Base-by-base conservation (phyloP, 169 alveolate genomes). In the Fabrea salina region DNA sequence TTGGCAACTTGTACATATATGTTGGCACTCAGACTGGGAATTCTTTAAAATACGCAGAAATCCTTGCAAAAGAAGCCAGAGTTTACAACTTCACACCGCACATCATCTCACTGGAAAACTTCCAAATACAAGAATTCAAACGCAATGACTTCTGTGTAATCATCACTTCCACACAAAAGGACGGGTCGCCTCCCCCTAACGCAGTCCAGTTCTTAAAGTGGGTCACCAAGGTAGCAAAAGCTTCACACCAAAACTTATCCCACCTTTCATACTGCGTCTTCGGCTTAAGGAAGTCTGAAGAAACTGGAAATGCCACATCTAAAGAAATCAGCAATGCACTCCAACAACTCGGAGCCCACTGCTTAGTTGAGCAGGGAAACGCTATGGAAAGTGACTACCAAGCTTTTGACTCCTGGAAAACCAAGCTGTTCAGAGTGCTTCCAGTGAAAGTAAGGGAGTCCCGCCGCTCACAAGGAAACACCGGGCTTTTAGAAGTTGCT, bases 21-120 rank as follows among this genome's bases (percentile, higher is more conserved):
- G 51, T 39, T 33, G 76, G 76, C n/a, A 19, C 76, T 37, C 76
- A 66, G 35, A 39, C 76, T n/a, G 76, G 76, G 35, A 30, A 41
- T 39, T 16, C 76, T 30, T 19, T 19, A 40, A 30, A 19, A n/a
- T 39, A 37, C 22, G 76, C 76, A 66, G 76, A 66, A 39, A 39
- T 39, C 27, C 32, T 66, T 22, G 76, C 76, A 30, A 25, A 66
- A 41, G 76, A 66, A 35, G 76, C 76, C 3, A 32, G 25, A 25
- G 22, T 37, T 16, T 39, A 66, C 30, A 16, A 66, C 19, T 66
- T 66, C 32, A 22, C 51, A 19, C 76, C 76, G 13, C 35, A 39
- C 30, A 35, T 66, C n/a, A 66, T 66, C 25, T 27, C 25, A 19
- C 76, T 66, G 16, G 76, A 66, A 16, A 33, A 13, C 5, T 66